phyloP scores from a whole-genome alignment of 768 basidiomycete genomes.

The Lentinula boryana region DNA sequence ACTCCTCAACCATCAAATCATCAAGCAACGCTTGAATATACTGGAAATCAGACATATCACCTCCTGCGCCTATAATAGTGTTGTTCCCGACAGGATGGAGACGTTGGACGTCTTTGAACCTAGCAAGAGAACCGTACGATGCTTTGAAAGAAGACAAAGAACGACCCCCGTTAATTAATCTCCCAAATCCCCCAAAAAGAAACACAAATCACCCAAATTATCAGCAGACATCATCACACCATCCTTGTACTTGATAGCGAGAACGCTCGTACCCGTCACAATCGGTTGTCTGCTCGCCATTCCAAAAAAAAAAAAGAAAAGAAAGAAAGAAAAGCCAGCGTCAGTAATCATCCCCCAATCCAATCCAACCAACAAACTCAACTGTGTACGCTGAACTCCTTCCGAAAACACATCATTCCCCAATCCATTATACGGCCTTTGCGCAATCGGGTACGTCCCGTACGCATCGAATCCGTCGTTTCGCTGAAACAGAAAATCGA shows the following conservation, averaged over 20 bases:
- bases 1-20: slow-evolving; percentile 71
- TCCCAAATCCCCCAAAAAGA: too few relatives aligned
- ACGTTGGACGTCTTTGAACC: slow-evolving; percentile 92
- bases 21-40: slow-evolving; percentile 81
- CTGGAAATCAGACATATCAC: slow-evolving; percentile 98
- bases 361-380: slow-evolving; percentile 12
- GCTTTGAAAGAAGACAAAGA: slow-evolving; percentile 37
- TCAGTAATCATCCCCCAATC: background rate
- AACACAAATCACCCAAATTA: too few relatives aligned
- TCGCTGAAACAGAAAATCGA: slow-evolving; percentile 35
- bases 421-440: slow-evolving; percentile 41
- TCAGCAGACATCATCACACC: slow-evolving; percentile 99
- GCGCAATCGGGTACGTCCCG: slow-evolving; percentile 70
- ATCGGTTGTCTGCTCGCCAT: slow-evolving; percentile 67
- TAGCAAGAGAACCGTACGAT: slow-evolving; percentile 94
- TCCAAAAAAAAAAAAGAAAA: too few relatives aligned
- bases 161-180: too few relatives aligned
- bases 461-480: slow-evolving; percentile 73
- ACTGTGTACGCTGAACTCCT: slow-evolving; percentile 81
- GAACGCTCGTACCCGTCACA: slow-evolving; percentile 94
- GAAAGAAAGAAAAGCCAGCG: background rate
- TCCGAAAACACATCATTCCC: slow-evolving; percentile 53
- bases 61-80: slow-evolving; percentile 87
- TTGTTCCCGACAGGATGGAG: slow-evolving; percentile 77
- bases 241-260: slow-evolving; percentile 92